phyloP scores from a whole-genome alignment of 768 basidiomycete genomes.

The Lentinula raphanica region DNA sequence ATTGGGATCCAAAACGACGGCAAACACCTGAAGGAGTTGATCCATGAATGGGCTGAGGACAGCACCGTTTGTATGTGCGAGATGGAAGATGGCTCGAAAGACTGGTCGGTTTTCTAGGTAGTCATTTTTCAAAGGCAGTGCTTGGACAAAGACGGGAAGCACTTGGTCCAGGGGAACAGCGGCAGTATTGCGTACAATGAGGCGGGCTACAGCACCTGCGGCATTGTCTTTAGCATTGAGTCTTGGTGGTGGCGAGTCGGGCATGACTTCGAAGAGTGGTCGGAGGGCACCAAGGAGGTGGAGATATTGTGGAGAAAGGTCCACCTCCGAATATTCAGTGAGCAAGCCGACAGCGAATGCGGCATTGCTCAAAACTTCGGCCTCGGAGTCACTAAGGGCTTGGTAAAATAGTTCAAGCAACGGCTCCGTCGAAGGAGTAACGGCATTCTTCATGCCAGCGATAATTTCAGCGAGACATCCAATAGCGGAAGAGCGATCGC shows the following conservation, averaged over 20 bases:
- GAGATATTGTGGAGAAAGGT: slow-evolving; percentile 78
- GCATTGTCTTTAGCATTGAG: slow-evolving; percentile 95
- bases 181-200: slow-evolving; percentile 72
- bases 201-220: slow-evolving; percentile 85
- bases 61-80: slow-evolving; percentile 74
- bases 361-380: slow-evolving; percentile 95
- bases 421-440: slow-evolving; percentile 79
- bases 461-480: slow-evolving; percentile 96
- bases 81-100: slow-evolving; percentile 83
- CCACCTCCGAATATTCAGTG: slow-evolving; percentile 77
- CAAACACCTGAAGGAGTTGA: slow-evolving; percentile 72
- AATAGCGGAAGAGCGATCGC: slow-evolving; percentile 89
- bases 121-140: slow-evolving; percentile 86
- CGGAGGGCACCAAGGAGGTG: slow-evolving; percentile 74
- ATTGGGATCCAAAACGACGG: slow-evolving; percentile 73
- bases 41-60: slow-evolving; percentile 74
- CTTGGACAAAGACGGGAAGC: slow-evolving; percentile 74
- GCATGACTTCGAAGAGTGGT: slow-evolving; percentile 68
- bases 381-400: slow-evolving; percentile 76
- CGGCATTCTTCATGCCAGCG: slow-evolving; percentile 79
- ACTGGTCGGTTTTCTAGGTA: slow-evolving; percentile 85
- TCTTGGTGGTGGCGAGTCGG: slow-evolving; percentile 56
- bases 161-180: slow-evolving; percentile 90
- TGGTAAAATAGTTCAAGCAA: slow-evolving; percentile 81
- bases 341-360: slow-evolving; percentile 92